These are phyloP conservation scores for Aspergillus oerlinghausenensis DNA, from an alignment of 2,329 filamentous ascomycete species.

Conservation along the genomic window DNA sequence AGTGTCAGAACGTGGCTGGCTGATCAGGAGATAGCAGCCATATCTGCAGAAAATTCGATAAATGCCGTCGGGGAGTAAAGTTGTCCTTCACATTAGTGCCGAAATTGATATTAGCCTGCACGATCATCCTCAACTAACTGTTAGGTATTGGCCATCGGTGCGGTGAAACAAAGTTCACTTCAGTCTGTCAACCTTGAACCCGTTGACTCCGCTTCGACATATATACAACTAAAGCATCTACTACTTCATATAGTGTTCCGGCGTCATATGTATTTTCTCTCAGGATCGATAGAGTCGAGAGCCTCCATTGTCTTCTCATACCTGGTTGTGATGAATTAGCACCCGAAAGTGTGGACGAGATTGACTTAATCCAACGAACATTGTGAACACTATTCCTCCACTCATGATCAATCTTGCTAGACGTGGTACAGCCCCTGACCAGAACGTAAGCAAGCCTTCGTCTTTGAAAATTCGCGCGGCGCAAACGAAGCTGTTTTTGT, in stretches of 20 bases:
- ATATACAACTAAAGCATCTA: neutral
- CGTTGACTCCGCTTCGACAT: neutral
- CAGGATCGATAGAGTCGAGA: slow-evolving; percentile 74
- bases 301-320: slow-evolving; percentile 95
- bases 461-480: slow-evolving; percentile 78
- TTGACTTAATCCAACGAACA: slow-evolving; percentile 51
- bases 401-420: slow-evolving; percentile 81
- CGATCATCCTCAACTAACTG: neutral
- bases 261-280: slow-evolving; percentile 70
- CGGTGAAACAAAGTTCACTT: neutral
- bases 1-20: slow-evolving; percentile 73
- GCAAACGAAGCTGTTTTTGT: slow-evolving; percentile 85
- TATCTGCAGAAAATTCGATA: slow-evolving; percentile 62
- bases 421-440: slow-evolving; percentile 86
- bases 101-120: slow-evolving; percentile 7
- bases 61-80: slow-evolving; percentile 12
- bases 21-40: slow-evolving; percentile 66
- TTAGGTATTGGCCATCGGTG: neutral
- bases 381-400: slow-evolving; percentile 95
- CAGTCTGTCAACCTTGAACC: neutral
- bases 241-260: neutral
- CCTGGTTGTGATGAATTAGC: slow-evolving; percentile 30
- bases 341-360: neutral
- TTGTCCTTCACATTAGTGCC: neutral
- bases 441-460: slow-evolving; percentile 85